Conservation (phyloP, 257 asterid genomes). For the Petunia secreta region DNA sequence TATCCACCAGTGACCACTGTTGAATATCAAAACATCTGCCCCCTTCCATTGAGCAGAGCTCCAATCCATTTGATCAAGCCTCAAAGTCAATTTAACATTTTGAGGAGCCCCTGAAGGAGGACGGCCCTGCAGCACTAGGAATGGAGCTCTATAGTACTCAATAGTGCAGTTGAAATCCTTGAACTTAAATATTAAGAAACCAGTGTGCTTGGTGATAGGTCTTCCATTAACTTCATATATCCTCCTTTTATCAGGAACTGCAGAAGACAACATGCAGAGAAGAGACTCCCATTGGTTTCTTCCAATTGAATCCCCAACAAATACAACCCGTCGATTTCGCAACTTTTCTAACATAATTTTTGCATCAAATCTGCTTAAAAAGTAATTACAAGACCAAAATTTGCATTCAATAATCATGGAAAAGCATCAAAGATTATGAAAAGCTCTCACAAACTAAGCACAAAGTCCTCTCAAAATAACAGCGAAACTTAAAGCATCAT, state of each 20-base stretch:
- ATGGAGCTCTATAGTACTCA: slow-evolving; percentile 90
- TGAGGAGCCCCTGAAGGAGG: slow-evolving; percentile 59
- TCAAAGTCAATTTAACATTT: slow-evolving; percentile 63
- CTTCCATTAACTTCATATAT: slow-evolving; percentile 78
- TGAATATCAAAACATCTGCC: slow-evolving; percentile 77
- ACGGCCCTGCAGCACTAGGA: slow-evolving; percentile 80
- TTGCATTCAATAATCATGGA: slow-evolving; percentile 9
- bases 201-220: slow-evolving; percentile 84
- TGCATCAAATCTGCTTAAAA: slow-evolving; percentile 60
- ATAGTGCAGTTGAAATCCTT: slow-evolving; percentile 72
- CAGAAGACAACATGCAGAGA: slow-evolving; percentile 85
- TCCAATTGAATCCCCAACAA: slow-evolving; percentile 89
- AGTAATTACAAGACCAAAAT: slow-evolving; percentile 17
- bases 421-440: not conserved
- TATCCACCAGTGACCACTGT: slow-evolving; percentile 98
- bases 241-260: slow-evolving; percentile 51
- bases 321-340: slow-evolving; percentile 58
- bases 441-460: not conserved
- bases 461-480: not conserved
- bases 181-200: slow-evolving; percentile 64
- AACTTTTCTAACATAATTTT: slow-evolving; percentile 72
- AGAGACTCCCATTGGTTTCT: slow-evolving; percentile 97
- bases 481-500: not conserved
- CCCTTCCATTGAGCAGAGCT: slow-evolving; percentile 73
- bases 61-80: slow-evolving; percentile 84